A percentile compares a stretch with the other conserved stretches of the same genome.
Conservation (phyloP, 257 asterid species). For the Eustoma russellianum region DNA sequence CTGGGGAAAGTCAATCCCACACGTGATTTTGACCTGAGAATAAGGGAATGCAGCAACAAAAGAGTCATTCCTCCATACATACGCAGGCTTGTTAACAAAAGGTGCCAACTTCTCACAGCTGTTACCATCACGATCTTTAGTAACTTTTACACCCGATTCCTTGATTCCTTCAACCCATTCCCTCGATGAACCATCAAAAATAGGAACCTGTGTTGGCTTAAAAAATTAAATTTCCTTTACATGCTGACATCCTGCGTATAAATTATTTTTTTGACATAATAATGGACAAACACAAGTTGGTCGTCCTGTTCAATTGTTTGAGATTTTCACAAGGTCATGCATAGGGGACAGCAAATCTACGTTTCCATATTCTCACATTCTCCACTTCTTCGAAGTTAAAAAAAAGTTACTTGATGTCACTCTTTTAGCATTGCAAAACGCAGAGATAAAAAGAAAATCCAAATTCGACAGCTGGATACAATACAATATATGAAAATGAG, state of each 20-base stretch:
- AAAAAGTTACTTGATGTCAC: too few relatives aligned
- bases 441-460: too few relatives aligned
- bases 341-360: too few relatives aligned
- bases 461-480: not conserved
- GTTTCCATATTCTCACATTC: too few relatives aligned
- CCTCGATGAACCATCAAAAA: conserved; percentile 90
- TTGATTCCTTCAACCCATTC: conserved; percentile 82
- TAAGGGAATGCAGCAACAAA: conserved; percentile 73
- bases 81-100: conserved; percentile 53
- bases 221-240: not conserved
- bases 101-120: conserved; percentile 66
- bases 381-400: too few relatives aligned
- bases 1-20: conserved; percentile 83
- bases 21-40: conserved; percentile 45
- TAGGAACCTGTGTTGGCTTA: conserved; percentile 61
- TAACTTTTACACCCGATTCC: conserved; percentile 64
- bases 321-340: too few relatives aligned
- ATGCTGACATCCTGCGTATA: conserved; percentile 4
- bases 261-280: conserved; percentile 1
- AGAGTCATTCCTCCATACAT: conserved; percentile 56
- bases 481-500: not conserved
- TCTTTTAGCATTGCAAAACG: too few relatives aligned
- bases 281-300: not conserved
- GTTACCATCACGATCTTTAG: conserved; percentile 46
- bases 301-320: too few relatives aligned